phyloP scores from a whole-genome alignment of 1,139 yeast species.

The Saccharomyces hybrid region DNA sequence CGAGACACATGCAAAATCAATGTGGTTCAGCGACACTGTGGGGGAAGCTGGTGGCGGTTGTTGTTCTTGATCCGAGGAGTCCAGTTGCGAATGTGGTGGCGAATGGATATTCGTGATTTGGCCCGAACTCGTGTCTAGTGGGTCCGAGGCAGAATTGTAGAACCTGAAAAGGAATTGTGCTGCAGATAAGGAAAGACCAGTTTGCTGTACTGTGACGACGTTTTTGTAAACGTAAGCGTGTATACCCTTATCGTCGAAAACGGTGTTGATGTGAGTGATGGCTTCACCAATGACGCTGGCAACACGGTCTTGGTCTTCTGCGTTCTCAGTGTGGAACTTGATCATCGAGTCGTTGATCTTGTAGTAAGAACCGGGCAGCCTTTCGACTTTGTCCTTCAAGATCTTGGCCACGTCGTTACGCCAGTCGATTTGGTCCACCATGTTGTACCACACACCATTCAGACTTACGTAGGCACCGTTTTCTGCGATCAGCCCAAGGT shows the following conservation, averaged over 20 bases:
- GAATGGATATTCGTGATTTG: conserved; percentile 7
- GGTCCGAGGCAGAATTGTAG: conserved; percentile 19
- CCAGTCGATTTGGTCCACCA: conserved; percentile 47
- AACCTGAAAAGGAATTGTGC: conserved; percentile 38
- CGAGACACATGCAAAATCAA: conserved; percentile 41
- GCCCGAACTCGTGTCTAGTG: conserved; percentile 5
- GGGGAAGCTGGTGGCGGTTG: background rate
- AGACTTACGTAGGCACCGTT: conserved; percentile 69
- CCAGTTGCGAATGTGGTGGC: background rate
- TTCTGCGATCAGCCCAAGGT: conserved; percentile 80
- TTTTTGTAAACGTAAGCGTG: conserved; percentile 73
- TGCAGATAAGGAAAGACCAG: conserved; percentile 47
- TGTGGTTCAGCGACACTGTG: conserved; percentile 7
- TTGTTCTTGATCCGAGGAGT: background rate
- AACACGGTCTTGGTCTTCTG: conserved; percentile 64
- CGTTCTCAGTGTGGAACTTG: conserved; percentile 62
- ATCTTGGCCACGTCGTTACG: conserved; percentile 57
- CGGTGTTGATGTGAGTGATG: conserved; percentile 75
- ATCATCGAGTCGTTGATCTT: conserved; percentile 71
- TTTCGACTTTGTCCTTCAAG: conserved; percentile 60
- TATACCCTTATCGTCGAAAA: conserved; percentile 54
- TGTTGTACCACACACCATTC: conserved; percentile 53
- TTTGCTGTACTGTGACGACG: conserved; percentile 59
- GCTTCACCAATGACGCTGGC: conserved; percentile 72
- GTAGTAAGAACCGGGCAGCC: conserved; percentile 71